phyloP scores from a whole-genome alignment of 2,329 filamentous ascomycete species.

The Fusarium veterinarium region DNA sequence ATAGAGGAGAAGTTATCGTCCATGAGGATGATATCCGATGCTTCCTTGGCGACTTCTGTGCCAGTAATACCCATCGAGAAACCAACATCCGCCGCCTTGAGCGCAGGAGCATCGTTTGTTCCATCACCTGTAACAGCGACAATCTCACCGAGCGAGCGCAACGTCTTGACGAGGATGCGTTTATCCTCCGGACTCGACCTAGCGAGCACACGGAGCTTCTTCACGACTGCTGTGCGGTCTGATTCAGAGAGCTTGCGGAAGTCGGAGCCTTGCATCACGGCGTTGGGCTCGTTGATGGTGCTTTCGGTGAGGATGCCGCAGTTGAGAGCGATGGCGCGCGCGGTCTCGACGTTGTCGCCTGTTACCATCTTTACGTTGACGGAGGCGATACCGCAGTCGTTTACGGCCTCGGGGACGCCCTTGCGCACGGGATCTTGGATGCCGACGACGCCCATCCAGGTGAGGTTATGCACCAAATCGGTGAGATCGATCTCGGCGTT shows the following conservation, averaged over 20 bases:
- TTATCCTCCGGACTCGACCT: conserved; percentile 78
- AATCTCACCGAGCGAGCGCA: conserved; percentile 73
- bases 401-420: conserved; percentile 71
- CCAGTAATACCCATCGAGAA: conserved; percentile 76
- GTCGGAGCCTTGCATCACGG: conserved; percentile 64
- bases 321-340: conserved; percentile 57
- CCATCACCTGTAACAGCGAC: conserved; percentile 76
- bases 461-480: conserved; percentile 57
- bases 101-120: conserved; percentile 73
- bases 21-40: conserved; percentile 73
- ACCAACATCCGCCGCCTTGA: conserved; percentile 74
- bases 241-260: conserved; percentile 68
- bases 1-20: conserved; percentile 76
- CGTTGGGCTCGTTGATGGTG: conserved; percentile 59
- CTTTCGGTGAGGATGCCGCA: conserved; percentile 65
- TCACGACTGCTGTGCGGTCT: conserved; percentile 63
- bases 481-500: conserved; percentile 58
- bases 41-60: conserved; percentile 73
- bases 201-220: conserved; percentile 74
- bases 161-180: conserved; percentile 70
- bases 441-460: conserved; percentile 64
- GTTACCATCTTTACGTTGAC: conserved; percentile 75
- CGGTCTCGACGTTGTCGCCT: conserved; percentile 58
- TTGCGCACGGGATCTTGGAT: conserved; percentile 75
- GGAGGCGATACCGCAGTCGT: conserved; percentile 70